A percentile compares a stretch with the other conserved stretches of the same genome.
Conservation (phyloP, 352 stramenopile species). For the Aphanomyces astaci region DNA sequence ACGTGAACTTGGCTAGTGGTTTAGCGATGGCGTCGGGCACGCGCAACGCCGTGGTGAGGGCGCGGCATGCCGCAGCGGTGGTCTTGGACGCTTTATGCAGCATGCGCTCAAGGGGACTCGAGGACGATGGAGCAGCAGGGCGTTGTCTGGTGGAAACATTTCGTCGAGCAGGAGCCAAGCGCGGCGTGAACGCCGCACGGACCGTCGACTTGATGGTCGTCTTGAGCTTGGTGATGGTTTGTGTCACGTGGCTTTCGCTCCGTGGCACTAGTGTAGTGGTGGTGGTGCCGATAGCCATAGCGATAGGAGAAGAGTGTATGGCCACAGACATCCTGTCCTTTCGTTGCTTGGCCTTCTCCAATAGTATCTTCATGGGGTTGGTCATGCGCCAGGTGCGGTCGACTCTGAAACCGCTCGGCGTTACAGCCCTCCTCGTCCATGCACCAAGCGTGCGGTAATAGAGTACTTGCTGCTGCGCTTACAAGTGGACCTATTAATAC, state of each 20-base stretch:
- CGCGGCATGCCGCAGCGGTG: not conserved
- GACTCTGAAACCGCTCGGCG: not conserved
- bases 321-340: not conserved
- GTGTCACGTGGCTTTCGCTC: not conserved
- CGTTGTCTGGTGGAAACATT: too few relatives aligned
- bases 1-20: not conserved
- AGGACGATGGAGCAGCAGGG: not conserved
- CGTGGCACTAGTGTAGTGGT: not conserved
- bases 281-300: not conserved
- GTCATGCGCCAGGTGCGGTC: too few relatives aligned
- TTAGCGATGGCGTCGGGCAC: not conserved
- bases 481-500: too few relatives aligned
- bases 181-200: not conserved
- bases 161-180: not conserved
- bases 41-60: not conserved
- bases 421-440: too few relatives aligned
- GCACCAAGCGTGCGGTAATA: too few relatives aligned
- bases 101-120: not conserved
- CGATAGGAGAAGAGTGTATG: not conserved
- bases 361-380: not conserved
- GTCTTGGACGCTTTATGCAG: not conserved
- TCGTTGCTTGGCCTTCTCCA: not conserved
- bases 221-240: constrained; percentile 7
- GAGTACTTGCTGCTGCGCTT: too few relatives aligned
- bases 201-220: not conserved